phyloP scores from a whole-genome alignment of 192 early-diverging fungal species.

The Pilobolus umbonatus region DNA sequence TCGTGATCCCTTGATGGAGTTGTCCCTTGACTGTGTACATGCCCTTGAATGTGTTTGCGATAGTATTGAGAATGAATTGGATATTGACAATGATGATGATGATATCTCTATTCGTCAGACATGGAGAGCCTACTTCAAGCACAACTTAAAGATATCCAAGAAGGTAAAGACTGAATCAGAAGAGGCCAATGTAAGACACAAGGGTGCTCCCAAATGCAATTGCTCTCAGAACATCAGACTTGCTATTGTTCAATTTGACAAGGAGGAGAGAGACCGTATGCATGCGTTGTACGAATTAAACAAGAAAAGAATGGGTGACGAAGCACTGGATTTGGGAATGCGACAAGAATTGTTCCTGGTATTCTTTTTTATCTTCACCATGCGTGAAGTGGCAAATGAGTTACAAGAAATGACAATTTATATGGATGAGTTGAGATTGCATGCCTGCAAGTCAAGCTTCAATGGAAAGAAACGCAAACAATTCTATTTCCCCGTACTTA shows the following conservation, averaged over 20 bases:
- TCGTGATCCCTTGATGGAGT: constrained; percentile 40
- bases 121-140: constrained; percentile 16
- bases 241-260: constrained; percentile 22
- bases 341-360: constrained; percentile 48
- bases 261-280: constrained; percentile 22
- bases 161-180: background rate
- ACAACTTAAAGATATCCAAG: constrained; percentile 8
- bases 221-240: constrained; percentile 12
- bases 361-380: constrained; percentile 48
- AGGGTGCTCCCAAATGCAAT: constrained; percentile 5
- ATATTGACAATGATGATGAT: constrained; percentile 17
- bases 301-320: background rate
- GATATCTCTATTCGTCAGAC: constrained; percentile 1
- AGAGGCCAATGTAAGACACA: constrained; percentile 6
- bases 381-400: constrained; percentile 45
- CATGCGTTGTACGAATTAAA: constrained; percentile 10
- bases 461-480: constrained; percentile 21
- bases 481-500: constrained; percentile 28
- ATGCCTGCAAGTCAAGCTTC: background rate
- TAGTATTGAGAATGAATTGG: constrained; percentile 18
- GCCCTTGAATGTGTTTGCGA: constrained; percentile 21
- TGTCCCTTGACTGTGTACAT: constrained; percentile 33
- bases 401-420: constrained; percentile 18
- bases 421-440: constrained; percentile 12
- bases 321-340: constrained; percentile 21